These are phyloP conservation scores for Botryotinia convoluta DNA, from an alignment of 2,329 filamentous ascomycete genomes.

Conservation along the genomic window DNA sequence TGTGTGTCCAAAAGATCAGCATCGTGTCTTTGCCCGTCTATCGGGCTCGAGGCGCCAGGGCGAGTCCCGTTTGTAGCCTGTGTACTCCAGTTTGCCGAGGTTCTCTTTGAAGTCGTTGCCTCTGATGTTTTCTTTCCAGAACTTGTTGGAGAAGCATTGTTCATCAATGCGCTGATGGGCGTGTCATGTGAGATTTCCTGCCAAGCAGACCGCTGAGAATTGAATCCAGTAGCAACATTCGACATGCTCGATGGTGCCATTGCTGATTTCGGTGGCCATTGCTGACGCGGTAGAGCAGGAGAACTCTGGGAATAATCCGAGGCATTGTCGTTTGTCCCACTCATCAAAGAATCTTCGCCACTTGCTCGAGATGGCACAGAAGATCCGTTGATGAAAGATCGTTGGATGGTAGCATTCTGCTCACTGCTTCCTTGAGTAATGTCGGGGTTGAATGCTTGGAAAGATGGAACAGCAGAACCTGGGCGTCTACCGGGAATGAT, in stretches of 20 bases:
- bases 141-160: slow-evolving; percentile 86
- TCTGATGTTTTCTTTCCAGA: slow-evolving; percentile 77
- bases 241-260: slow-evolving; percentile 42
- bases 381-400: slow-evolving; percentile 54
- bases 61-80: slow-evolving; percentile 67
- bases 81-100: slow-evolving; percentile 62
- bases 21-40: slow-evolving; percentile 31
- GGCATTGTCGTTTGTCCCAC: slow-evolving; percentile 46
- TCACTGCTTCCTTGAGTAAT: slow-evolving; percentile 43
- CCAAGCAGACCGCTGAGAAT: slow-evolving; percentile 57
- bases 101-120: neutral
- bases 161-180: slow-evolving; percentile 60
- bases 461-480: slow-evolving; percentile 31
- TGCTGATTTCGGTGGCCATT: slow-evolving; percentile 38
- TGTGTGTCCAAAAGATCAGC: slow-evolving; percentile 53
- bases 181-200: slow-evolving; percentile 57
- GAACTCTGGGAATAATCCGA: slow-evolving; percentile 43
- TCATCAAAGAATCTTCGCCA: slow-evolving; percentile 61
- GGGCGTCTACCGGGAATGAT: slow-evolving; percentile 53
- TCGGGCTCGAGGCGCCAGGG: slow-evolving; percentile 34
- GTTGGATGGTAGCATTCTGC: slow-evolving; percentile 38
- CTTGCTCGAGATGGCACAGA: slow-evolving; percentile 44
- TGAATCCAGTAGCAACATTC: slow-evolving; percentile 40
- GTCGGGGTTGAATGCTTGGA: slow-evolving; percentile 57
- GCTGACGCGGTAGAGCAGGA: slow-evolving; percentile 48